Percentiles rank a stretch among this genome's conserved stretches.
Conservation (phyloP, 1,139 yeast genomes). For the Blastobotrys petasosporus region DNA sequence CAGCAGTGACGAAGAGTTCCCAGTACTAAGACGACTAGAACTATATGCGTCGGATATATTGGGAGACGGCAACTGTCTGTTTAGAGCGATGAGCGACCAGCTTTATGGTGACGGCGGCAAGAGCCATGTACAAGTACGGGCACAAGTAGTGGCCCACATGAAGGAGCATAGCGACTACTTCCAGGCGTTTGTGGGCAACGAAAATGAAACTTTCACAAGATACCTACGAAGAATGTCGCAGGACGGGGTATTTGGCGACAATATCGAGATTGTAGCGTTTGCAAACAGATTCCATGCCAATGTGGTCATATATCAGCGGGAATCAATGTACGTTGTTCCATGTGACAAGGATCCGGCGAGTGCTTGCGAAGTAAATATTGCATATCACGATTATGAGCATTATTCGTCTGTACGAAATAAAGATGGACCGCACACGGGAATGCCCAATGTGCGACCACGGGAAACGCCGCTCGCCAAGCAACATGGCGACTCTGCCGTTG, state of each 20-base stretch:
- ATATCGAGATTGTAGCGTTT: conserved; percentile 39
- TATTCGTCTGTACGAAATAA: conserved; percentile 37
- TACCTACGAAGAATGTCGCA: conserved; percentile 35
- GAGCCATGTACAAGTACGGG: conserved; percentile 30
- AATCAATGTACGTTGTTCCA: conserved; percentile 33
- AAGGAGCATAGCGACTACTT: conserved; percentile 28
- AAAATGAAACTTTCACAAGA: conserved; percentile 31
- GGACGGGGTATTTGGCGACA: conserved; percentile 40
- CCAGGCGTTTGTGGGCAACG: conserved; percentile 28
- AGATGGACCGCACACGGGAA: conserved; percentile 36
- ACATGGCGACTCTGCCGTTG: conserved; percentile 7
- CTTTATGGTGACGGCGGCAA: conserved; percentile 34
- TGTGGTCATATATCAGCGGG: conserved; percentile 37
- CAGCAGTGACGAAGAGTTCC: conserved; percentile 31
- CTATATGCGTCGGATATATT: conserved; percentile 35
- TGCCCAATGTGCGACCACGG: conserved; percentile 29
- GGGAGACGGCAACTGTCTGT: conserved; percentile 42
- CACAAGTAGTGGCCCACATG: conserved; percentile 32
- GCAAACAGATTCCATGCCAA: conserved; percentile 30
- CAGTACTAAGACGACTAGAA: conserved; percentile 32
- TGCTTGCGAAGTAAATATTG: conserved; percentile 32
- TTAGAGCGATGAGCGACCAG: conserved; percentile 40
- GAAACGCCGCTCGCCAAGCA: conserved; percentile 11
- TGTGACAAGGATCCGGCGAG: conserved; percentile 13
- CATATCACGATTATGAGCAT: conserved; percentile 42